phyloP scores from a whole-genome alignment of 805 yeast genomes.

The Grigorovia humatica region DNA sequence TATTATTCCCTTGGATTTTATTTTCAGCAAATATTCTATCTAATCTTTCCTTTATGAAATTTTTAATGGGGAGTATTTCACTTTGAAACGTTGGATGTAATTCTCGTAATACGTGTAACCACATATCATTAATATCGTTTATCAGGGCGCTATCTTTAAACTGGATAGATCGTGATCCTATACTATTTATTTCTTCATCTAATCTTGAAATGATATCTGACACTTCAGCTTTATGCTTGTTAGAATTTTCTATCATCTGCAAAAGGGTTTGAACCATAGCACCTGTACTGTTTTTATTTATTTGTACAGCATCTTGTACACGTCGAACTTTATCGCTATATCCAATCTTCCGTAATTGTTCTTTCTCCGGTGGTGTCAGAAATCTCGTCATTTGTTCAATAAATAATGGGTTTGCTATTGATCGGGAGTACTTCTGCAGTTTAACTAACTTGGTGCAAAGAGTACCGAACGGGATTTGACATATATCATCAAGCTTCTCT shows the following conservation, averaged over 20 bases:
- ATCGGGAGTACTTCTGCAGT: background rate
- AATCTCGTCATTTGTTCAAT: background rate
- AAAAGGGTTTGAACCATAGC: slow-evolving; percentile 1
- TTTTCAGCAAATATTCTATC: background rate
- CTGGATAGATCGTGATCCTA: background rate
- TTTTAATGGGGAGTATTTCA: slow-evolving; percentile 45
- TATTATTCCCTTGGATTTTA: slow-evolving; percentile 26
- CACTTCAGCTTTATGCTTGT: background rate
- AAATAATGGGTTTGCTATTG: background rate
- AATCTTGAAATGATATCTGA: background rate
- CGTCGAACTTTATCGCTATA: slow-evolving; percentile 1
- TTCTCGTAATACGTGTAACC: slow-evolving; percentile 73
- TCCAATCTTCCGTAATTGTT: slow-evolving; percentile 3
- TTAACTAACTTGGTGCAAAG: background rate
- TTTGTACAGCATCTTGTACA: background rate
- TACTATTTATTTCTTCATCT: slow-evolving; percentile 5
- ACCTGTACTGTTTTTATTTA: background rate
- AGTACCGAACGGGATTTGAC: background rate
- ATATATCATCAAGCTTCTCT: background rate
- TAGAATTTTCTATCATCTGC: background rate
- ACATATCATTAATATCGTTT: slow-evolving; percentile 39
- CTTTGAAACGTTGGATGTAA: slow-evolving; percentile 46
- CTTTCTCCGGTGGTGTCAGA: background rate
- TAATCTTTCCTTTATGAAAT: slow-evolving; percentile 41
- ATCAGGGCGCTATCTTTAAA: slow-evolving; percentile 29